Evolutionary conservation across 116 monocot genomes (phyloP).

Genomic region (Trichopus zeylanicus): DNA sequence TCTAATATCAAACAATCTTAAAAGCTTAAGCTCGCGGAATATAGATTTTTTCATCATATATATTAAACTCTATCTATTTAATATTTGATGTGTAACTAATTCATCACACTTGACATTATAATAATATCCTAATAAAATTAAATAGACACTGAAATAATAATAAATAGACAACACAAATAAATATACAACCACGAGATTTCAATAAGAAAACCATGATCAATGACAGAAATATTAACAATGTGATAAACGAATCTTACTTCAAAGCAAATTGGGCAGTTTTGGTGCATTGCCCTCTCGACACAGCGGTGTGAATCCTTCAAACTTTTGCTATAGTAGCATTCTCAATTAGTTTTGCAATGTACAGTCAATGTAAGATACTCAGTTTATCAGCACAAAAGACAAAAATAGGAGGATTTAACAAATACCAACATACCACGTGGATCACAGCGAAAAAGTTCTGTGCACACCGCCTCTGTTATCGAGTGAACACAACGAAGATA

Average conservation of each 20-base stretch:
- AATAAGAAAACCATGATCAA: not conserved
- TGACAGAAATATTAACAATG: not conserved
- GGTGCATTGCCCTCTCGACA: constrained; percentile 88
- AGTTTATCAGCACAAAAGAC: no score
- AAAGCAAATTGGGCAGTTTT: constrained; percentile 88
- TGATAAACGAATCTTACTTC: constrained; percentile 50
- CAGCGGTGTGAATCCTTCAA: constrained; percentile 64
- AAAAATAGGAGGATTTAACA: no score
- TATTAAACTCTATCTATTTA: no score
- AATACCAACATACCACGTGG: constrained; percentile 43
- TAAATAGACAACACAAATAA: not conserved
- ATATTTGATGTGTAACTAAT: no score
- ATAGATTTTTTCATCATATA: no score
- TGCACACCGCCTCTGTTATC: constrained; percentile 52
- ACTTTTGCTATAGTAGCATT: constrained; percentile 63
- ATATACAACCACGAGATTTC: not conserved
- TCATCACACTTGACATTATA: no score
- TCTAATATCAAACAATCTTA: no score
- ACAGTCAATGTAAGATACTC: no score
- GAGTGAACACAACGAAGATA: constrained; percentile 1
- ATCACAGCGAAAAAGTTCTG: constrained; percentile 83
- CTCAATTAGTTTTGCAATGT: constrained; percentile 18
- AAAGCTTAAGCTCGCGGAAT: no score
- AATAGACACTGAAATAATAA: no score
- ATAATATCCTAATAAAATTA: no score